These are phyloP conservation scores for Gracilaria gracilis DNA, from an alignment of 23 red algal genomes.

Conservation along the genomic window DNA sequence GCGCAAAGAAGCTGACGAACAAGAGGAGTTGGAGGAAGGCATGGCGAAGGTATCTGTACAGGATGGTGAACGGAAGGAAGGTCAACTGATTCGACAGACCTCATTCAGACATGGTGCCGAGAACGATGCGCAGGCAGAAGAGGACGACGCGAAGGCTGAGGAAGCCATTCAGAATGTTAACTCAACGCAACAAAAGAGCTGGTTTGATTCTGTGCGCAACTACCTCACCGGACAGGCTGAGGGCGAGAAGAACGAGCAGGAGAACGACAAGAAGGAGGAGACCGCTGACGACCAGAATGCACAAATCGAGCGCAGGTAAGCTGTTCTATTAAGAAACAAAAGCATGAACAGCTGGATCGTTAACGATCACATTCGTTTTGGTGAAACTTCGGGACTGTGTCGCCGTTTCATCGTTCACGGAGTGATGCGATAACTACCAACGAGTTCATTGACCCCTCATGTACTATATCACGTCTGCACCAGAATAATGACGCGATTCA, in stretches of 20 bases:
- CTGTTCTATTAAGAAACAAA: background rate
- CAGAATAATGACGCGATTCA: background rate
- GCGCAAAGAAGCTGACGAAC: background rate
- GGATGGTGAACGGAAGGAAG: conserved; percentile 16
- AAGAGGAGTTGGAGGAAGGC: background rate
- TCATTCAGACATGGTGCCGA: conserved; percentile 46
- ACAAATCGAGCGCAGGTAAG: conserved; percentile 23
- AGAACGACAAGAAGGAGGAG: conserved; percentile 31
- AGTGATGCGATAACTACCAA: background rate
- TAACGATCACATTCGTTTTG: no score
- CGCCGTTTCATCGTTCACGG: no score
- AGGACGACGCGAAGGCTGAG: conserved; percentile 38
- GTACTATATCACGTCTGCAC: background rate
- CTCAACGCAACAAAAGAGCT: conserved; percentile 49
- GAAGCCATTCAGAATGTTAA: conserved; percentile 58
- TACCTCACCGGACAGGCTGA: conserved; percentile 57
- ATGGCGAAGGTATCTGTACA: background rate
- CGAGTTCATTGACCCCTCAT: background rate
- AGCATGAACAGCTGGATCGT: no score
- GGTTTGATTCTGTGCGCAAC: conserved; percentile 64
- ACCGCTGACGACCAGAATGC: background rate
- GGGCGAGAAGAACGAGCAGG: conserved; percentile 29
- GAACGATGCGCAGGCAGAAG: background rate
- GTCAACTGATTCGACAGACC: conserved; percentile 58
- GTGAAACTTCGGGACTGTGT: no score